Base-by-base conservation (phyloP, 2,329 filamentous ascomycete species). In the Alternaria dauci region DNA sequence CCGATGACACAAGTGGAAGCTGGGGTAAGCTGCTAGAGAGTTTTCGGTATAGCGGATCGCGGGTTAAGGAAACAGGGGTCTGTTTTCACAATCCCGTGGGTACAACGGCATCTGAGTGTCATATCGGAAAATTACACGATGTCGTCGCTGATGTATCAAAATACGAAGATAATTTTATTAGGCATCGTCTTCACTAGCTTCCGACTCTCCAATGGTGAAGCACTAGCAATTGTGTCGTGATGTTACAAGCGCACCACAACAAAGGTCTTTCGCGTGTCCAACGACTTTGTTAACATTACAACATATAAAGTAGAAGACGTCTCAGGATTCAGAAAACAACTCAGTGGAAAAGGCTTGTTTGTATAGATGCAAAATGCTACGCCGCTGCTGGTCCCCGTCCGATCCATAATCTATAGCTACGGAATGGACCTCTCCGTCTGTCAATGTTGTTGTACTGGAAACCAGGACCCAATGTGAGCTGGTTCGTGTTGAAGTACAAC, bases 401-500 rank as follows among this genome's bases (percentile, higher is more conserved):
- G 55, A 80, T 71, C 71, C 75, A 78, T 2, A 76, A 52, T 26
- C 72, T 66, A 53, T 74, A 80, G 30, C 72, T 76, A 48, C 76
- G 62, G 51, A 80, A 81, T 0, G 78, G 78, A 1, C 78, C 77
- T 41, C 64, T 71, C 25, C 79, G 70, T 32, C 69, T 72, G 59
- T 81, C 79, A 2, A 71, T 69, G 52, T 81, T 81, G 18, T 74
- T 72, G 62, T 81, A 81, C 66, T 80, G 78, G 53, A 75, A 70
- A 5, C 46, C 56, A 3, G 79, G 77, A 32, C 74, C 69, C 58
- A 81, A 52, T 28, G 72, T 71, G 43, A 81, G 68, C 60, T 81
- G 80, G 54, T 81, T 81, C 8, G 79, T 81, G 56, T 76, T 78
- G 55, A 82, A 81, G 42, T 81, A 81, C 54, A 82, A 58, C 72